phyloP scores from a whole-genome alignment of 139 green algal genomes.

The Tetraselmis chui region DNA sequence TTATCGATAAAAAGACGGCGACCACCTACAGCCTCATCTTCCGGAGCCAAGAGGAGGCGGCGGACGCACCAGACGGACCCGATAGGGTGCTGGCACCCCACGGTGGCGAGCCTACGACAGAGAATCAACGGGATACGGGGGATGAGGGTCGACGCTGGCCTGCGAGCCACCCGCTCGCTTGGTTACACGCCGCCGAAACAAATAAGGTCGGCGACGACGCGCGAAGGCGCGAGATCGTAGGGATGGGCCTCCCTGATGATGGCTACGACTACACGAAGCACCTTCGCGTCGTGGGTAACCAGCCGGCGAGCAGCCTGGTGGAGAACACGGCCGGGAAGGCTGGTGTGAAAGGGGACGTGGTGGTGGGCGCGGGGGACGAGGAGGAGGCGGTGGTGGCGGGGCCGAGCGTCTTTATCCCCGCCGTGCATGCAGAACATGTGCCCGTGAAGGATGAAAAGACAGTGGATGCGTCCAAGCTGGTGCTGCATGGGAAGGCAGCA shows the following conservation, averaged over 20 bases:
- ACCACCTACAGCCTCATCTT: slow-evolving; percentile 70
- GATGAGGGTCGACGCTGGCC: not conserved
- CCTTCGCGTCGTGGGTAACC: slow-evolving; percentile 41
- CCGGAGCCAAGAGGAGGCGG: slow-evolving; percentile 28
- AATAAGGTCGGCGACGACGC: slow-evolving; percentile 24
- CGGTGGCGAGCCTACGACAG: slow-evolving; percentile 14
- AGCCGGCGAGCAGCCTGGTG: slow-evolving; percentile 7
- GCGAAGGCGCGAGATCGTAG: slow-evolving; percentile 58
- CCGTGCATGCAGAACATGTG: not conserved
- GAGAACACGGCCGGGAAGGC: not conserved
- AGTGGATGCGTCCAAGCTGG: not conserved
- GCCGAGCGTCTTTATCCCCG: not conserved
- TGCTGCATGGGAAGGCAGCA: not conserved
- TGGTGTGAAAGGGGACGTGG: not conserved
- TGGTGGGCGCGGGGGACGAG: not conserved
- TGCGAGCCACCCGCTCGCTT: slow-evolving; percentile 36
- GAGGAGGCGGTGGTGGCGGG: not conserved
- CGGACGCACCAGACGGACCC: slow-evolving; percentile 8
- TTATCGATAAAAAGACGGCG: slow-evolving; percentile 78
- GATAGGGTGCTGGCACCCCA: slow-evolving; percentile 28
- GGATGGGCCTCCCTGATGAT: slow-evolving; percentile 86
- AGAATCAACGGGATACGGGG: slow-evolving; percentile 18
- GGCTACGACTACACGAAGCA: slow-evolving; percentile 95
- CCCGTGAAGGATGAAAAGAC: not conserved
- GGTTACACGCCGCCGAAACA: slow-evolving; percentile 29